Evolutionary conservation across 495 filamentous ascomycete genomes (phyloP), one percentile per base, ranked within the genome.

Genomic region (Lepraria neglecta): DNA sequence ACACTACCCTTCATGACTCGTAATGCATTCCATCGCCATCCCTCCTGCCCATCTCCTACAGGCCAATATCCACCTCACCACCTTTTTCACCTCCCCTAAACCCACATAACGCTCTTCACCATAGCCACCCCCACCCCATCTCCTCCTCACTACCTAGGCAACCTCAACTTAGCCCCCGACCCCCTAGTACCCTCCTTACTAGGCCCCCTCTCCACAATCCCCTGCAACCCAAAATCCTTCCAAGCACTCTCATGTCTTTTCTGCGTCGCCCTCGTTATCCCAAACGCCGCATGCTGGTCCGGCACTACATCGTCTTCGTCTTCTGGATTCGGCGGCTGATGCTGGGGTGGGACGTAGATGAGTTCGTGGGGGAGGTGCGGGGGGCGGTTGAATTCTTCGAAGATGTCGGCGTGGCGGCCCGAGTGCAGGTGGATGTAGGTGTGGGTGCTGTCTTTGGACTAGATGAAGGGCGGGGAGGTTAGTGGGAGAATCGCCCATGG

Each of bases 221-320:
- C 77, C 46, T 80, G 78, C 35, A 97, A 72, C 1, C 91, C 90
- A 14, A 96, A 69, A 76, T 97, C 94, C 68, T 88, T 85, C 94
- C 92, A 97, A 4, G 86, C 84, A 3, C 84, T 76, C 75, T 92
- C 91, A 56, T 79, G 44, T 55, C 55, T 67, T 57, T 58, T 62
- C 75, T 88, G 84, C 64, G 85, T 96, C 0, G 92, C 94, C 66
- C 91, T 83, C 67, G 87, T 82, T 67, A 98, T 97, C 3, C 94
- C 94, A 75, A 96, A 98, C 6, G 94, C 94, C 2, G 94, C 92
- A 73, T 98, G 94, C 77, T 96, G 91, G 68, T 97, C 91, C 0
- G 94, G 94, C 12, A 98, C 92, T 4, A 98, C 88, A 65, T 97
- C 94, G 68, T 98, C 94, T 74, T 98, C 94, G 71, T 98, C 94